Evolutionary conservation across 495 filamentous ascomycete species (phyloP), one percentile per base, ranked within the genome.

Genomic region (Xylaria telfairii): DNA sequence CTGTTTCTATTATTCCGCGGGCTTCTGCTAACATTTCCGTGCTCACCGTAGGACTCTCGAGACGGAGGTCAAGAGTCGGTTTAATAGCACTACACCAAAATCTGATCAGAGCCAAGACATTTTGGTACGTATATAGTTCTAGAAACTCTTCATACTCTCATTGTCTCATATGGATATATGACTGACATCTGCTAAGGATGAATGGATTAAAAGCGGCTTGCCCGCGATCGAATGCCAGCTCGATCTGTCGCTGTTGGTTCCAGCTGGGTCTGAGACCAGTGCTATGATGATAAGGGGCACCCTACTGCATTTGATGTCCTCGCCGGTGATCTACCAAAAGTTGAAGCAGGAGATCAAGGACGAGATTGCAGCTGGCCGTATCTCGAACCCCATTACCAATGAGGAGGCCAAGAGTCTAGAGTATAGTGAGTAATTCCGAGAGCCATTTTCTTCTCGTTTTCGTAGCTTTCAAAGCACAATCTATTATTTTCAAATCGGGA

Each of bases 181-280:
- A 24, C 46, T 53, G 21, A 67, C 19, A 4, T 19, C 13, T n/a
- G 4, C 26, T 19, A 6, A 81, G 77, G 75, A 76, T 51, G 68
- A 73, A 32, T 83, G 79, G 72, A 74, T 81, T 17, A 73, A 74
- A 10, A 73, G 79, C 21, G 78, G 79, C 1, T 28, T 81, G 24
- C 67, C 65, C 0, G 72, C 73, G 28, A 65, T 47, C 56, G 71
- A 82, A 71, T 78, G 75, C 71, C 74, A 81, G 67, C 26, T 74
- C 81, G 67, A 87, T 24, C 65, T 75, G 32, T 42, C 65, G 17
- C 37, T 75, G 3, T 61, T 82, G 19, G 75, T 85, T 30, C 81
- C 90, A 10, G 89, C 90, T 0, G 89, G 88, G 12, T 81, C 87
- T 12, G 90, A 92, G 69, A 90, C 89, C 6, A 87, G 87, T 0